phyloP scores from a whole-genome alignment of 2,329 filamentous ascomycete genomes.

The Phyllosticta citribraziliensis region DNA sequence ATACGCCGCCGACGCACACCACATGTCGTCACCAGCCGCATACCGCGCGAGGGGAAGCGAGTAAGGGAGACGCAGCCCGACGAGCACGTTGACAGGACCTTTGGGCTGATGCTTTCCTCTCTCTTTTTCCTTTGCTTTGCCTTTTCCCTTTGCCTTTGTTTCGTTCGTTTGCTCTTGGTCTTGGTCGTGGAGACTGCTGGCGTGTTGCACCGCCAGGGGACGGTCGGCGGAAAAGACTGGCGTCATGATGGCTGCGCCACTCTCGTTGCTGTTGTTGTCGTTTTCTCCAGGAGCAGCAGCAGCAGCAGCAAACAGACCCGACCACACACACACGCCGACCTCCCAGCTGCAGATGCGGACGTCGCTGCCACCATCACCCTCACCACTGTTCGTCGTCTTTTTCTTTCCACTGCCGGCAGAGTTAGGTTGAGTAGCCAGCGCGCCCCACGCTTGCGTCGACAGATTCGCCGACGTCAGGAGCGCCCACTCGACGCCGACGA shows the following conservation, averaged over 20 bases:
- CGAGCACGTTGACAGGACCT: conserved; percentile 23
- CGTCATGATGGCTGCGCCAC: conserved; percentile 47
- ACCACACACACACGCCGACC: conserved; percentile 76
- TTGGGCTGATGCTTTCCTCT: background rate
- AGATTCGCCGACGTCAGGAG: conserved; percentile 85
- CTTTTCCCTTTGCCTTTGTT: conserved; percentile 12
- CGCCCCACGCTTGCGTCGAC: conserved; percentile 83
- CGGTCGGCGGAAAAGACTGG: conserved; percentile 56
- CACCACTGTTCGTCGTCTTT: background rate
- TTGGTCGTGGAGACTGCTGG: too few species aligned
- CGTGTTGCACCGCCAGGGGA: conserved; percentile 23
- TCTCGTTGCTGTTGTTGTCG: conserved; percentile 7
- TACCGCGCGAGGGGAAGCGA: conserved; percentile 65
- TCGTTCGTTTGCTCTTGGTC: too few species aligned
- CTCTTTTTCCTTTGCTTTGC: conserved; percentile 6
- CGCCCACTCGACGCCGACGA: conserved; percentile 63
- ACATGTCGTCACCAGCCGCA: conserved; percentile 54
- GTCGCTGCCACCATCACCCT: background rate
- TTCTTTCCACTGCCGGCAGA: background rate
- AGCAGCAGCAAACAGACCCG: conserved; percentile 37
- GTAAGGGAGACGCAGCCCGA: conserved; percentile 77
- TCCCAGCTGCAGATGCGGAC: conserved; percentile 73
- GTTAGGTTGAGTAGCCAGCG: conserved; percentile 30
- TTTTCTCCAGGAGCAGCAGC: background rate
- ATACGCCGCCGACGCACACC: conserved; percentile 48